Percentiles rank a stretch among this genome's conserved stretches.
Evolutionary conservation across 2,329 filamentous ascomycete genomes (phyloP).

Genomic region (Ceratocystis papillata): DNA sequence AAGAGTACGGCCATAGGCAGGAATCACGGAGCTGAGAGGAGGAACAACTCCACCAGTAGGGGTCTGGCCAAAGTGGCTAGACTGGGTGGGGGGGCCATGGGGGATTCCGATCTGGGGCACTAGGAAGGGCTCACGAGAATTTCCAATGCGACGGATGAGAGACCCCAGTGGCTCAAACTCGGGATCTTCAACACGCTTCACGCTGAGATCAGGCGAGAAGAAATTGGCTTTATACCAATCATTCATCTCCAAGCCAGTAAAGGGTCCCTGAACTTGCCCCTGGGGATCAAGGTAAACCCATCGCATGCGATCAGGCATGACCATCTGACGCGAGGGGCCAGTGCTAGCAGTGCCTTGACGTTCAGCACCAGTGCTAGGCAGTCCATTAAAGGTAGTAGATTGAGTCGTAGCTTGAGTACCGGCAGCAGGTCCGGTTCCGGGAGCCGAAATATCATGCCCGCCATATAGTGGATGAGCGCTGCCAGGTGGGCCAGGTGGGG

Average conservation of each 20-base stretch:
- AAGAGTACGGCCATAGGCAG: constrained; percentile 88
- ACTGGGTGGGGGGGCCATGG: constrained; percentile 60
- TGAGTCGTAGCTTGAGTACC: constrained; percentile 8
- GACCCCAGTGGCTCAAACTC: constrained; percentile 95
- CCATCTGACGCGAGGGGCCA: constrained; percentile 75
- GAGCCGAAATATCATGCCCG: constrained; percentile 23
- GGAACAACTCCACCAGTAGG: constrained; percentile 59
- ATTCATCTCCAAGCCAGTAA: constrained; percentile 96
- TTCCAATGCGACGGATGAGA: constrained; percentile 88
- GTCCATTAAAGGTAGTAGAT: constrained; percentile 12
- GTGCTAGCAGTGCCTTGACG: constrained; percentile 37
- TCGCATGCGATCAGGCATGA: constrained; percentile 97
- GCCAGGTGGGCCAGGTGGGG: constrained; percentile 29
- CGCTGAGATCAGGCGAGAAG: constrained; percentile 86
- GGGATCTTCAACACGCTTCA: constrained; percentile 85
- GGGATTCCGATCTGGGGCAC: constrained; percentile 94
- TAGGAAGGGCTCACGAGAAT: constrained; percentile 92
- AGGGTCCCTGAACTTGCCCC: constrained; percentile 83
- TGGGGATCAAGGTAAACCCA: constrained; percentile 98
- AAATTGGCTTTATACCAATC: constrained; percentile 99
- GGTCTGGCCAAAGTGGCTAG: constrained; percentile 40
- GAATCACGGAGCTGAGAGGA: constrained; percentile 86
- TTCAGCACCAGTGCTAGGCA: constrained; percentile 31
- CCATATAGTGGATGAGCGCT: constrained; percentile 30
- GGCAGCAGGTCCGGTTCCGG: constrained; percentile 25